Base-by-base conservation (phyloP, 1,284 basidiomycete species). In the Cryptococcus wingfieldii region DNA sequence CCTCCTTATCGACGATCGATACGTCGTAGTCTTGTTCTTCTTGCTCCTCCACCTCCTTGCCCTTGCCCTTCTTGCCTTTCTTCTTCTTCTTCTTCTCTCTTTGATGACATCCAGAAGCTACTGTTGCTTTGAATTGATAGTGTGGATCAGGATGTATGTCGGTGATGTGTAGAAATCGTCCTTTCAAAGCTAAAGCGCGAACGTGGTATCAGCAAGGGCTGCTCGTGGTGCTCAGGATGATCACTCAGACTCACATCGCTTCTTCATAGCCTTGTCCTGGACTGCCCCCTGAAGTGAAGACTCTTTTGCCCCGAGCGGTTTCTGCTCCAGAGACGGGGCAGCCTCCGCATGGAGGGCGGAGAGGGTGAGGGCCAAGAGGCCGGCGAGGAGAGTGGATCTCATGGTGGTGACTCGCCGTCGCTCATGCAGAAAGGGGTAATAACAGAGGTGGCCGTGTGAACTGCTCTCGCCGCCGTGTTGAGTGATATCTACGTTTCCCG, bases 141-240 rank as follows among this genome's bases (percentile, higher is more conserved):
- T 70, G 69, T 1, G 74, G 71, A 53, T 78, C 77, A 4, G 77
- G 77, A 52, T 78, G 77, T 27, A 78, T 70, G 55, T 78, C 77
- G 28, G 77, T 78, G 38, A 78, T 68, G 57, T 77, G 77, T 14
- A 74, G 57, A 55, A 75, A 75, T 4, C 75, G 67, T 25, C 75
- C 75, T 31, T 65, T 75, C 25, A 77, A 62, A 47, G 66, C 72
- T 75, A 58, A 38, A 25, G 23, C 23, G 9, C 16, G 27, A 25
- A 25, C 34, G 19, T 25, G 31, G 23, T 16, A 41, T 46, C 7
- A 45, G 14, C 51, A 6, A 41, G n/a, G 31, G n/a, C 19, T 19
- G 28, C 43, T 18, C 4, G 46, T 19, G 25, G 43, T 44, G 23
- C 34, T 41, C 28, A 34, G 46, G 34, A 28, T 9, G n/a, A 16